Evolutionary conservation across 2,329 filamentous ascomycete genomes (phyloP).

Genomic region (Ramularia endophylla): DNA sequence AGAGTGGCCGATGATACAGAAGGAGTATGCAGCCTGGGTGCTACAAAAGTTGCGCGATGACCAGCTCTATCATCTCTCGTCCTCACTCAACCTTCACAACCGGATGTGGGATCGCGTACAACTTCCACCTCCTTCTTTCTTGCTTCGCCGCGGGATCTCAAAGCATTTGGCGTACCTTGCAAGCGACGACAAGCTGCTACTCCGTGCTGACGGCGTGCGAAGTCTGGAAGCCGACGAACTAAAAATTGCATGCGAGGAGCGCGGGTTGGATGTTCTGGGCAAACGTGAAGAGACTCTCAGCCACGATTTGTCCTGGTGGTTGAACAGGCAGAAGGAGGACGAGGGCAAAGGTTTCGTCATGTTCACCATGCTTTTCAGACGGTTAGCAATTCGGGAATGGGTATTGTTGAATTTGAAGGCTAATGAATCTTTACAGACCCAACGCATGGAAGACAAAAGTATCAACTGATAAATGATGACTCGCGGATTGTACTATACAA

Average conservation of each 20-base stretch:
- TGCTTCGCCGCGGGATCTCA: slow-evolving; percentile 51
- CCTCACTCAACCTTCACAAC: slow-evolving; percentile 36
- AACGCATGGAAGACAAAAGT: slow-evolving; percentile 13
- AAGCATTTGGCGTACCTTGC: slow-evolving; percentile 58
- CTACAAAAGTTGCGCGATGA: slow-evolving; percentile 27
- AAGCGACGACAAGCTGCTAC: slow-evolving; percentile 65
- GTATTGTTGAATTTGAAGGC: slow-evolving; percentile 15
- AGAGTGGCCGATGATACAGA: slow-evolving; percentile 35
- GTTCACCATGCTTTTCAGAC: slow-evolving; percentile 30
- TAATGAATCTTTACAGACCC: slow-evolving; percentile 14
- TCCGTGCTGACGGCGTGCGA: slow-evolving; percentile 47
- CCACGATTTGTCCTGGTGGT: slow-evolving; percentile 34
- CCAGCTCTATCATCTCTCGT: slow-evolving; percentile 38
- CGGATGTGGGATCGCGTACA: slow-evolving; percentile 41
- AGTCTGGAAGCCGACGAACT: slow-evolving; percentile 40
- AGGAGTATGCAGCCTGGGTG: slow-evolving; percentile 10
- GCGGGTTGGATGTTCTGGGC: slow-evolving; percentile 30
- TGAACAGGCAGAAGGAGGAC: slow-evolving; percentile 36
- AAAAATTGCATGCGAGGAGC: slow-evolving; percentile 33
- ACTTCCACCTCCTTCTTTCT: slow-evolving; percentile 40
- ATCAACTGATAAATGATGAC: too few species aligned
- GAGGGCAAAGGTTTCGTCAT: slow-evolving; percentile 24
- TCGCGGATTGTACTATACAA: too few species aligned
- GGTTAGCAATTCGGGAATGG: slow-evolving; percentile 24
- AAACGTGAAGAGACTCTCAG: slow-evolving; percentile 23